Base-by-base conservation (phyloP, 2,329 filamentous ascomycete species). In the Colletotrichum limetticola region DNA sequence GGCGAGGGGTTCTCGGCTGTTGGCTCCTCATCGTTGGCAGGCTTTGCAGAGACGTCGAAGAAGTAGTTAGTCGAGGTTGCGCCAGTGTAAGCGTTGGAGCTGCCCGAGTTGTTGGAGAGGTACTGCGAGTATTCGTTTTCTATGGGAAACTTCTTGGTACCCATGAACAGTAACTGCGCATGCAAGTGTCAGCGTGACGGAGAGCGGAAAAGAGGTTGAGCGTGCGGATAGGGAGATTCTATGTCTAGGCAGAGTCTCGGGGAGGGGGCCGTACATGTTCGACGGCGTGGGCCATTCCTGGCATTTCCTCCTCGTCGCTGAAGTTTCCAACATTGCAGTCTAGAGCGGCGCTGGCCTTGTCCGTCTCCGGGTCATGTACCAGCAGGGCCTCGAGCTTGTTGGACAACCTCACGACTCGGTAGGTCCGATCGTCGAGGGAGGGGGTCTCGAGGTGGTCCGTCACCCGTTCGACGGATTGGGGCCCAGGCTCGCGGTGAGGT, bases 91-190 rank as follows among this genome's bases (percentile, higher is more conserved):
- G 97, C 97, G 82, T 99, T 99, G 32, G 95, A 98, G 79, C 93
- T 91, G 68, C 97, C 97, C 11, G 95, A 97, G 82, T 98, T 93
- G 72, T 94, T 89, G 64, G 95, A 94, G 66, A 99, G 90, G 82
- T 97, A 99, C 80, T 96, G 93, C 79, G 94, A 95, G 86, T 99
- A 99, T 76, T 94, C 96, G 82, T 99, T 98, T 84, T 98, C 96
- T 80, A 92, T 90, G 0, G 97, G 97, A 79, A 97, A 99, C 90
- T 98, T 99, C 83, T 98, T 93, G 8, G 97, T 99, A 62, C 97
- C 97, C 97, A 99, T 98, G 86, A 99, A 99, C 28, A 99, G 86
- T 76, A 98, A 86, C 88, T 92, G 53, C 70, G 62, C 46, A 58
- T 61, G 16, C 22, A 62, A 16, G 28, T 60, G 71, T 74, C 35